Base-by-base conservation (phyloP, 352 stramenopile genomes). In the Pythium rishiriense region DNA sequence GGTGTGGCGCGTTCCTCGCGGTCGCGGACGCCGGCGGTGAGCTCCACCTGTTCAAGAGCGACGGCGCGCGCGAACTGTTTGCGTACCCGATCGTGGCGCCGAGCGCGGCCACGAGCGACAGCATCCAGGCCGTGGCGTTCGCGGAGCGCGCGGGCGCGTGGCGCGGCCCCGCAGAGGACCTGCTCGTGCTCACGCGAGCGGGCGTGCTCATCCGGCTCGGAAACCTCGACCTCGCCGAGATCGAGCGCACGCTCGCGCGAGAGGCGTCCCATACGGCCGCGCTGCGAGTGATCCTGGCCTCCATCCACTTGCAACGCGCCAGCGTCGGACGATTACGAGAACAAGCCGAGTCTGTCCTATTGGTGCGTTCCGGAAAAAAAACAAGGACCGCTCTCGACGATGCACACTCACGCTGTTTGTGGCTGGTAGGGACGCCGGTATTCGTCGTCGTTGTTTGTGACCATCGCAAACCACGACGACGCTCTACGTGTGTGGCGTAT, bases 131-230 rank as follows among this genome's bases (percentile, higher is more conserved):
- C 3, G 62, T 69, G 43, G 56, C 47, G 33, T 74, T 74, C 28
- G 62, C 62, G 26, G 51, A 42, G 22, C 54, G 37, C 11, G 42
- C 24, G 24, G 39, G 19, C 9, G 43, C 37, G 21, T n/a, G 51
- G 26, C 15, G 26, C 12, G 22, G 42, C 1, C 3, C 12, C 3
- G 53, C 46, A 9, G 61, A 74, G 35, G 68, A 74, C 52, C 45
- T 74, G 52, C 22, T 74, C 8, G 68, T 74, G 52, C 53, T 74
- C 10, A 74, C 68, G 12, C 25, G n/a, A 22, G 17, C 37, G 26
- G 68, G 68, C 11, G 37, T 70, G 11, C 58, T 74, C 19, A 61
- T 74, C 31, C 62, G 68, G 12, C 62, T 74, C 25, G 68, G 68
- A 17, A 64, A 66, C 9, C 43, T 74, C 4, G 22, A 37, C 21